Conservation (phyloP, 176 grass and related monocot species). For the Sorghum bicolor region Sorghum_bicolor_NCBIv3 NC_012879.2:13940001-13940500, state of each 20-base stretch:
- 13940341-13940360: background rate
- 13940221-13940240: slow-evolving; percentile 31
- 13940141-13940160: background rate
- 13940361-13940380: background rate
- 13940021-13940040: slow-evolving; percentile 17
- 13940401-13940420: slow-evolving; percentile 16
- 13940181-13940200: slow-evolving; percentile 16
- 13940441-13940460: background rate
- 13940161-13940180: background rate
- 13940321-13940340: slow-evolving; percentile 45
- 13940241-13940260: slow-evolving; percentile 24
- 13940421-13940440: slow-evolving; percentile 8
- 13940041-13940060: slow-evolving; percentile 41
- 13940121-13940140: background rate
- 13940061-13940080: slow-evolving; percentile 25
- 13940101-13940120: background rate
- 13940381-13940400: slow-evolving; percentile 1
- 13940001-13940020: slow-evolving; percentile 13
- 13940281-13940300: slow-evolving; percentile 30
- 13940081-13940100: background rate
- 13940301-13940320: slow-evolving; percentile 39
- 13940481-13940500: background rate
- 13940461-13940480: slow-evolving; percentile 12
- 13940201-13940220: slow-evolving; percentile 26
- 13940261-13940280: background rate